phyloP scores from a whole-genome alignment of 768 basidiomycete genomes.

The Piloderma croceum region DNA sequence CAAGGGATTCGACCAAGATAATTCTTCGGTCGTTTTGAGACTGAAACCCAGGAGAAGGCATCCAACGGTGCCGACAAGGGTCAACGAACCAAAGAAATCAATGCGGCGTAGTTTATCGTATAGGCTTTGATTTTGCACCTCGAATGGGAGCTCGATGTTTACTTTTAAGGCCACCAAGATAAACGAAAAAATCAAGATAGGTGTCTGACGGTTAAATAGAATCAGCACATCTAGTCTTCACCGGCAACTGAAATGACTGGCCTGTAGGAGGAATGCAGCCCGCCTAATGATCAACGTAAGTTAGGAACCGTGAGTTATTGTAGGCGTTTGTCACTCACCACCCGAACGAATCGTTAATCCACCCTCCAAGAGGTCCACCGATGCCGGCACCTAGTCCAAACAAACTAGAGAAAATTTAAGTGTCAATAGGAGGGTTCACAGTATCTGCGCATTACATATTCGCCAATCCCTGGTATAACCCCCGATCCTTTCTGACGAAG shows the following conservation, averaged over 20 bases:
- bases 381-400: conserved; percentile 80
- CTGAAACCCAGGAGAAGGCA: conserved; percentile 71
- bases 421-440: conserved; percentile 6
- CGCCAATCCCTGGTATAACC: conserved; percentile 86
- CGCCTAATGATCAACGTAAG: conserved; percentile 47
- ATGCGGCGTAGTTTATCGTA: conserved; percentile 69
- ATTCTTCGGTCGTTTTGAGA: conserved; percentile 71
- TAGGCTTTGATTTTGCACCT: conserved; percentile 52
- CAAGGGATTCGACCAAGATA: conserved; percentile 68
- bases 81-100: conserved; percentile 79
- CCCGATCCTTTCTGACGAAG: conserved; percentile 82
- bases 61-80: conserved; percentile 67
- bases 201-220: conserved; percentile 45
- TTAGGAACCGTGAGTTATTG: conserved; percentile 1
- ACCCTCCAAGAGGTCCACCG: conserved; percentile 77
- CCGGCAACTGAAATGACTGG: conserved; percentile 27
- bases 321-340: conserved; percentile 50
- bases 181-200: conserved; percentile 68
- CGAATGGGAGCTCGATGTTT: conserved; percentile 67
- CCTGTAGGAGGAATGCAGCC: conserved; percentile 82
- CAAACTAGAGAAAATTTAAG: conserved; percentile 40
- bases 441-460: conserved; percentile 57
- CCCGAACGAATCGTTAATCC: conserved; percentile 80
- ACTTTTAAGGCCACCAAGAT: conserved; percentile 70
- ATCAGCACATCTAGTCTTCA: conserved; percentile 3